Conservation (phyloP, 1,139 yeast genomes). For the Debaryomyces udenii region DNA sequence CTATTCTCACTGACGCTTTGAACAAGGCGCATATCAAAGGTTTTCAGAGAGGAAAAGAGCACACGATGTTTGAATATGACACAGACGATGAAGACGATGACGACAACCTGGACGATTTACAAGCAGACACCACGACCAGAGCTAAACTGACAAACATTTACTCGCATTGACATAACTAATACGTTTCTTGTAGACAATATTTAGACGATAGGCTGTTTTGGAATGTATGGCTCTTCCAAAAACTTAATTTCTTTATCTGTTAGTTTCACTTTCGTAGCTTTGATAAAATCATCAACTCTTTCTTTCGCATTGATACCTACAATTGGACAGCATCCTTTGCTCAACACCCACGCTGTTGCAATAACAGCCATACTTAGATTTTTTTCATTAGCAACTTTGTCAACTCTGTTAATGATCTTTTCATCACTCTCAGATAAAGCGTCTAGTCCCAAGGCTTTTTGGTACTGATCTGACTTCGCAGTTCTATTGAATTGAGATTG, state of each 20-base stretch:
- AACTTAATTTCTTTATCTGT: conserved; percentile 47
- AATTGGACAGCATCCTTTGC: conserved; percentile 55
- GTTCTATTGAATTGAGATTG: conserved; percentile 7
- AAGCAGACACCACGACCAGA: not conserved
- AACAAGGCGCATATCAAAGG: conserved; percentile 86
- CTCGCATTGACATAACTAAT: too few species aligned
- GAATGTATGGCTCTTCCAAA: conserved; percentile 53
- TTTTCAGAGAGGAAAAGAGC: conserved; percentile 66
- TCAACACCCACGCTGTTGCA: conserved; percentile 56
- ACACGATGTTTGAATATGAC: conserved; percentile 36
- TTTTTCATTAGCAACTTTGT: conserved; percentile 49
- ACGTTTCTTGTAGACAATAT: too few species aligned
- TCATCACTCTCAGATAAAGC: conserved; percentile 24
- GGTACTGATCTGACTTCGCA: conserved; percentile 10
- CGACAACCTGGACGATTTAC: not conserved
- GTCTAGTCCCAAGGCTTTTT: conserved; percentile 13
- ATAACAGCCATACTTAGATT: conserved; percentile 54
- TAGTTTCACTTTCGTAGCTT: conserved; percentile 45
- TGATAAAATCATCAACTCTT: conserved; percentile 56
- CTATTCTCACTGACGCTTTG: conserved; percentile 59
- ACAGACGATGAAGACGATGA: conserved; percentile 47
- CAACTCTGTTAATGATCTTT: conserved; percentile 52
- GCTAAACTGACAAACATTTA: too few species aligned
- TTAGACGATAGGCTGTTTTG: conserved; percentile 20
- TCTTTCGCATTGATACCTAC: conserved; percentile 54